phyloP scores from a whole-genome alignment of 148 eudicot species.

The Polygonum aviculare region DNA sequence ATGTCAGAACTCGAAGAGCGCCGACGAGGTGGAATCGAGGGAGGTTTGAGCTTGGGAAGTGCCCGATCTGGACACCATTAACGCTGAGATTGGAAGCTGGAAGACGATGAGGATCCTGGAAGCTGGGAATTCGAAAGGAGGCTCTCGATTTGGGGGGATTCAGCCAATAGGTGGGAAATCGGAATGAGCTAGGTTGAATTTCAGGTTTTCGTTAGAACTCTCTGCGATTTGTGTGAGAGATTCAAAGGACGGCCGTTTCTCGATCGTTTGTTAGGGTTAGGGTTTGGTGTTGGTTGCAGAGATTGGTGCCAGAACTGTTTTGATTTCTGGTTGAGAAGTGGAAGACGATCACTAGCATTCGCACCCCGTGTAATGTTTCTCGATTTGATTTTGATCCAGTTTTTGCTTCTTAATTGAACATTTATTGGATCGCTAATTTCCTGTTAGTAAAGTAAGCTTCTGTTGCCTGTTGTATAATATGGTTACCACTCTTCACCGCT shows the following conservation, averaged over 20 bases:
- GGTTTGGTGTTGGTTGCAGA: conserved; percentile 5
- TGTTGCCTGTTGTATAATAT: background rate
- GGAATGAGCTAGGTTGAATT: background rate
- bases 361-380: background rate
- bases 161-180: background rate
- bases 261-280: background rate
- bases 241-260: background rate
- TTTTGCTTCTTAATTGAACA: background rate
- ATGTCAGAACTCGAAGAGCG: conserved; percentile 10
- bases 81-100: background rate
- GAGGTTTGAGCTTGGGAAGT: background rate
- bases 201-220: background rate
- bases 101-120: background rate
- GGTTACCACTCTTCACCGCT: background rate
- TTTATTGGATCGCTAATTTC: background rate
- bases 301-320: conserved; percentile 4
- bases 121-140: background rate
- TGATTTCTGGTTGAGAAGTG: background rate
- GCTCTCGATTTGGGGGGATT: background rate
- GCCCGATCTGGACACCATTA: background rate
- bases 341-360: background rate
- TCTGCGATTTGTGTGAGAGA: background rate
- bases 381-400: background rate
- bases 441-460: background rate
- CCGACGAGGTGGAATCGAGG: background rate